phyloP scores from a whole-genome alignment of 768 basidiomycete species.

The Termitomyces sp. region DNA sequence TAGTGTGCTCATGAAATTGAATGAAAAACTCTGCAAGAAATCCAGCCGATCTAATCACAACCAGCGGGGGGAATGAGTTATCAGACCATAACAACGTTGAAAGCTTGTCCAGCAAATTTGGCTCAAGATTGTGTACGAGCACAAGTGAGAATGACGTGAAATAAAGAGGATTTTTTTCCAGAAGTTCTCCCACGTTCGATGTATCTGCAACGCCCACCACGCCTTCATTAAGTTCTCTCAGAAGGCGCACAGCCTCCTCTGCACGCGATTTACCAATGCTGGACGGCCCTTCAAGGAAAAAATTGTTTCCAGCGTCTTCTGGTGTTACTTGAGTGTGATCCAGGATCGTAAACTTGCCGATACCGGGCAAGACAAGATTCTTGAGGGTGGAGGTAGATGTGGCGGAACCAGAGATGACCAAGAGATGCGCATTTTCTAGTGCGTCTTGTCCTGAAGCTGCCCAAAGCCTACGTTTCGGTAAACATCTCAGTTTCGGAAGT shows the following conservation, averaged over 20 bases:
- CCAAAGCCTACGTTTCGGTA: slow-evolving; percentile 61
- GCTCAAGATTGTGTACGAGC: slow-evolving; percentile 77
- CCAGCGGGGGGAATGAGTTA: slow-evolving; percentile 54
- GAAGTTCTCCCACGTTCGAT: slow-evolving; percentile 47
- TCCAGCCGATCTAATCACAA: slow-evolving; percentile 79
- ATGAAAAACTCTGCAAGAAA: slow-evolving; percentile 87
- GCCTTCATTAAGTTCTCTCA: slow-evolving; percentile 83
- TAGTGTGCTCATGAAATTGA: slow-evolving; percentile 84
- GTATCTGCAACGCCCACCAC: slow-evolving; percentile 68
- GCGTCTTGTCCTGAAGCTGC: slow-evolving; percentile 87
- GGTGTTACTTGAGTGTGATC: slow-evolving; percentile 56
- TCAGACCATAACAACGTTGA: slow-evolving; percentile 66
- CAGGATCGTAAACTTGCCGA: slow-evolving; percentile 93
- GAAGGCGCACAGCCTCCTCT: slow-evolving; percentile 66
- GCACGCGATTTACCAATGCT: slow-evolving; percentile 81
- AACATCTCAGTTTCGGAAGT: neutral
- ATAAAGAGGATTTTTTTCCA: slow-evolving; percentile 49
- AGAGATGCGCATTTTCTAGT: slow-evolving; percentile 76
- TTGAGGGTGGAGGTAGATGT: slow-evolving; percentile 89
- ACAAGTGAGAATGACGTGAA: slow-evolving; percentile 69
- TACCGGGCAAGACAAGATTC: slow-evolving; percentile 94
- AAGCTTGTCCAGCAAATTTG: slow-evolving; percentile 48
- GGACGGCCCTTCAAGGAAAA: slow-evolving; percentile 77
- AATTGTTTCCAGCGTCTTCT: slow-evolving; percentile 91
- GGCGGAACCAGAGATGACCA: slow-evolving; percentile 76